Evolutionary conservation across 2,329 filamentous ascomycete genomes (phyloP), one percentile per base, ranked within the genome.

Genomic region (Fusarium mangiferae): DNA sequence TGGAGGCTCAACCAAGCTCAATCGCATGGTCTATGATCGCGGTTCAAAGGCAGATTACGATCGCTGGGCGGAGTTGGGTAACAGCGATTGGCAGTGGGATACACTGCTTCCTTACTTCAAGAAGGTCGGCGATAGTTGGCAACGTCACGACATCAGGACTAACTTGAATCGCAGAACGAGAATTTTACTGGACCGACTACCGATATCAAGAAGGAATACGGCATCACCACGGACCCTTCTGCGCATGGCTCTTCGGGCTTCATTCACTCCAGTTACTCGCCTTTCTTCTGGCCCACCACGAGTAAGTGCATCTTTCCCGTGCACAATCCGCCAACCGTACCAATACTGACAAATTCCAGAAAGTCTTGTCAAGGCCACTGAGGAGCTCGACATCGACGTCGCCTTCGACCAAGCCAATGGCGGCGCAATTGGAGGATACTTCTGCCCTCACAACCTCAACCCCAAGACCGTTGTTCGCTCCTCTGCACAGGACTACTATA

Each of bases 21-120:
- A 86, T 73, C 81, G 78, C 7, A 81, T 84, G 78, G 78, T 83
- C 20, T 84, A 81, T 44, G 77, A 83, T 41, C 79, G 82, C 2
- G 82, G 83, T 0, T 80, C 80, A 3, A 74, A 77, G n/a, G 75
- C 79, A 0, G 85, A 86, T 28, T 86, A 86, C 48, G 79, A 87
- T 46, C 78, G 81, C 1, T 89, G 87, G 86, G 81, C 81, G 15
- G 77, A 78, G 7, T 77, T 89, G 1, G 87, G 86, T 0, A 86
- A 86, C 38, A 72, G 80, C 0, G 85, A 83, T 3, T 87, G 84
- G 80, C 77, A 84, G 13, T 81, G 78, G 79, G 63, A 78, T 20
- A 66, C 77, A 18, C 41, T 88, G 15, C 76, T 84, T 1, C 85
- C 83, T 0, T 87, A 86, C 45, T 83, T 87, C 66, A 83, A 82